Conservation (phyloP, 345 rosid species). For the Pistacia vera region DNA sequence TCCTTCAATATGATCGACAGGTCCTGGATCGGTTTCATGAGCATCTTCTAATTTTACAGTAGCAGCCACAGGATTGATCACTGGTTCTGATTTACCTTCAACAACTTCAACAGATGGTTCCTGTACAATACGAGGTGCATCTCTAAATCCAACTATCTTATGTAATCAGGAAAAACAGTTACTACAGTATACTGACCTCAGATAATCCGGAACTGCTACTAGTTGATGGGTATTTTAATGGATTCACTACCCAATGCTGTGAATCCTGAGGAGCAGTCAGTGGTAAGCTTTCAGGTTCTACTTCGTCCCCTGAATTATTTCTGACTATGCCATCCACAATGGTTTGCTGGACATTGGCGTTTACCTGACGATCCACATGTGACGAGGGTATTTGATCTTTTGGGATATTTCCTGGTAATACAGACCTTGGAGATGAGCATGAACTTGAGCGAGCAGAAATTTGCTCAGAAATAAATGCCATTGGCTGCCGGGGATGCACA, state of each 20-base stretch:
- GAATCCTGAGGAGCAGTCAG: slow-evolving; percentile 24
- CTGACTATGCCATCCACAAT: slow-evolving; percentile 20
- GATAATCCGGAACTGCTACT: slow-evolving; percentile 9
- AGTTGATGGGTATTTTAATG: slow-evolving; percentile 13
- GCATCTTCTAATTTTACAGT: slow-evolving; percentile 12
- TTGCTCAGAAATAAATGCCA: slow-evolving; percentile 21
- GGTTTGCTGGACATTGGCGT: slow-evolving; percentile 18
- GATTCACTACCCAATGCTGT: slow-evolving; percentile 18
- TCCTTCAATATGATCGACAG: slow-evolving; percentile 12
- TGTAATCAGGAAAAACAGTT: neutral
- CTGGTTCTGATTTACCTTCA: slow-evolving; percentile 18
- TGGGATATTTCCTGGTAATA: slow-evolving; percentile 33
- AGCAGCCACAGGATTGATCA: slow-evolving; percentile 1
- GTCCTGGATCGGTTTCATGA: neutral
- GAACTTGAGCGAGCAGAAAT: slow-evolving; percentile 30
- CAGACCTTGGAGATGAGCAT: slow-evolving; percentile 51
- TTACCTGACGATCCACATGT: slow-evolving; percentile 29
- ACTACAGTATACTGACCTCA: slow-evolving; percentile 30
- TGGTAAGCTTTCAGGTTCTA: slow-evolving; percentile 12
- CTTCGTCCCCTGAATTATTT: slow-evolving; percentile 22
- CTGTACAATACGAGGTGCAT: slow-evolving; percentile 28
- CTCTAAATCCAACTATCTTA: slow-evolving; percentile 7
- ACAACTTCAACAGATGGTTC: slow-evolving; percentile 11
- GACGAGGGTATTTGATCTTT: slow-evolving; percentile 17
- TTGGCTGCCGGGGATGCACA: slow-evolving; percentile 16